Conservation (phyloP, 164 flowering plant species). For the Vitis rupestris region DNA sequence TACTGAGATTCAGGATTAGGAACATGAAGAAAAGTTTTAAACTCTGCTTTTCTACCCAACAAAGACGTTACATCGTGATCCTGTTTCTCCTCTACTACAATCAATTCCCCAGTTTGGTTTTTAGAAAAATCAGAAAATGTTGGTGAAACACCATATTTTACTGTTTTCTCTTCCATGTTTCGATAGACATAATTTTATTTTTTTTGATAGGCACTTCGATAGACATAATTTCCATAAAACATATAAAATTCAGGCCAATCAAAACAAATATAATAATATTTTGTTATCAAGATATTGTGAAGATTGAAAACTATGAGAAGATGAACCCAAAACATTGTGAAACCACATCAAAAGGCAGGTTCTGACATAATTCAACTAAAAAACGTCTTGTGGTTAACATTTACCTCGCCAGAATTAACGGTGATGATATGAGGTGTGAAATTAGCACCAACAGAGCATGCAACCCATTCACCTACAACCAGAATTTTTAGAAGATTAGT, state of each 20-base stretch:
- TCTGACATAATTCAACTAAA: neutral
- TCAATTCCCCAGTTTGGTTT: neutral
- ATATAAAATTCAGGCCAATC: neutral
- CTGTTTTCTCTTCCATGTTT: neutral
- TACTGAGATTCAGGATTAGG: neutral
- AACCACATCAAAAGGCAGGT: neutral
- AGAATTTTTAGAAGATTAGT: constrained; percentile 8
- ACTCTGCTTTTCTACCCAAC: too few species aligned
- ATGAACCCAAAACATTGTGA: too few species aligned
- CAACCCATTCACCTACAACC: constrained; percentile 67
- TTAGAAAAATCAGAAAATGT: neutral
- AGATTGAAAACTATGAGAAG: too few species aligned
- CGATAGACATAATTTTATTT: neutral
- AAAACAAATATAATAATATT: neutral
- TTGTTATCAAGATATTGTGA: too few species aligned
- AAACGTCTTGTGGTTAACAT: neutral
- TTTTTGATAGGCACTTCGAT: neutral
- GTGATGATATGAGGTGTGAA: constrained; percentile 84
- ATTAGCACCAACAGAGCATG: constrained; percentile 85
- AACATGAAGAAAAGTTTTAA: neutral
- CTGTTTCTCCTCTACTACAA: constrained; percentile 1
- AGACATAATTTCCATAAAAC: neutral
- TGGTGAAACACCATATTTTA: neutral
- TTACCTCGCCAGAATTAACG: constrained; percentile 85
- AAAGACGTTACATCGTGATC: neutral